Evolutionary conservation across 1,139 yeast species (phyloP).

Genomic region (Casaregolazyma suthepensis): DNA sequence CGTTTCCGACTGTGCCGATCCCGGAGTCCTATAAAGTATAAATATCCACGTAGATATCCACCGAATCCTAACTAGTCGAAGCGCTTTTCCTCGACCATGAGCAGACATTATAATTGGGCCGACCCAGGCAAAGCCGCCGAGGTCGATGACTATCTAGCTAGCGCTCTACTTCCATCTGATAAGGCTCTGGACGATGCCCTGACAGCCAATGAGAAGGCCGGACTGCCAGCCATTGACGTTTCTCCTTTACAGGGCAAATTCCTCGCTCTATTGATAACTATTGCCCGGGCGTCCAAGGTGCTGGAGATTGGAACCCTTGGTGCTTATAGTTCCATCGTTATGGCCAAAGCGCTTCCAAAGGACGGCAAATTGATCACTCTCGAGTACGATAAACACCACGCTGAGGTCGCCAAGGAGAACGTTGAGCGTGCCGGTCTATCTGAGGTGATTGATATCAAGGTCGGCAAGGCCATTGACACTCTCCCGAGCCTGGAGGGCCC

Average conservation of each 20-base stretch:
- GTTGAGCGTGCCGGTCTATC: constrained; percentile 18
- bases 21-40: not conserved
- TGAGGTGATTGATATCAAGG: constrained; percentile 18
- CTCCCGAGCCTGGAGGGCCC: constrained; percentile 7
- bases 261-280: constrained; percentile 12
- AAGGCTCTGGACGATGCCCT: not conserved
- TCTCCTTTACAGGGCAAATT: constrained; percentile 16
- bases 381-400: constrained; percentile 18
- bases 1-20: not conserved
- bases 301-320: constrained; percentile 18
- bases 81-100: not conserved
- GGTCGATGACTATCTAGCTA: not conserved
- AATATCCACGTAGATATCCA: too few relatives aligned
- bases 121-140: not conserved
- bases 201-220: constrained; percentile 4
- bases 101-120: not conserved
- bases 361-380: constrained; percentile 16
- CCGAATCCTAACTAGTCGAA: not conserved
- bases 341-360: constrained; percentile 18
- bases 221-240: constrained; percentile 16
- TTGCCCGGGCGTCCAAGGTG: constrained; percentile 14
- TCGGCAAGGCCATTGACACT: constrained; percentile 20
- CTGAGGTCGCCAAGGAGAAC: constrained; percentile 18
- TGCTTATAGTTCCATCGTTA: constrained; percentile 20
- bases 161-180: not conserved